Conservation (phyloP, 768 basidiomycete genomes). For the Megacollybia marginata region DNA sequence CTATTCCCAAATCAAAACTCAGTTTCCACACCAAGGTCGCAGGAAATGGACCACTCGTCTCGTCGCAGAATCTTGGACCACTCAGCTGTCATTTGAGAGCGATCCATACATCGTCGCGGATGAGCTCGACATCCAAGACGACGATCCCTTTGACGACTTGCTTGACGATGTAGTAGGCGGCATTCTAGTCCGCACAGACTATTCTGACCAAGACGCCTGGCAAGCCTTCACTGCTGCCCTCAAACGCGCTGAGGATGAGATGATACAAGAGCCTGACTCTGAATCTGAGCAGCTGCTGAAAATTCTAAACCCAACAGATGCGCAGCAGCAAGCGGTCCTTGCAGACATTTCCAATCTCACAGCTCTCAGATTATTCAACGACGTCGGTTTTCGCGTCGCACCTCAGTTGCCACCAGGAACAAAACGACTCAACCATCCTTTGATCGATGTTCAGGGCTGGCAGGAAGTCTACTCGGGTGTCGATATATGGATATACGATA, state of each 20-base stretch:
- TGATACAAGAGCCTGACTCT: background rate
- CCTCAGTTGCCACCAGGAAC: slow-evolving; percentile 38
- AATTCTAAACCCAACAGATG: slow-evolving; percentile 38
- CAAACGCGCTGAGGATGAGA: slow-evolving; percentile 48
- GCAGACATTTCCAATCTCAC: slow-evolving; percentile 53
- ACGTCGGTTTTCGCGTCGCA: slow-evolving; percentile 55
- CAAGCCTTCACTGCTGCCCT: slow-evolving; percentile 41
- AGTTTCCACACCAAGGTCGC: slow-evolving; percentile 45
- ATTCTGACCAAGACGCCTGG: slow-evolving; percentile 63
- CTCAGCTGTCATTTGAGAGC: slow-evolving; percentile 2
- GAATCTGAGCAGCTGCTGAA: slow-evolving; percentile 34
- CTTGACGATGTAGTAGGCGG: slow-evolving; percentile 45
- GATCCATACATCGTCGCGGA: too few relatives aligned
- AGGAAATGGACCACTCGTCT: slow-evolving; percentile 48
- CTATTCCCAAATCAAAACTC: slow-evolving; percentile 37
- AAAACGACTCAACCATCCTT: slow-evolving; percentile 42
- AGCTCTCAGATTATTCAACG: slow-evolving; percentile 63
- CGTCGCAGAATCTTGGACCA: slow-evolving; percentile 42
- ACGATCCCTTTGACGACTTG: slow-evolving; percentile 47
- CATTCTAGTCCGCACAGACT: slow-evolving; percentile 69
- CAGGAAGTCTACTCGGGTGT: slow-evolving; percentile 70
- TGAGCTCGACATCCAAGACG: slow-evolving; percentile 21
- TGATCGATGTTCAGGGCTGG: slow-evolving; percentile 57
- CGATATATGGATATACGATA: slow-evolving; percentile 71
- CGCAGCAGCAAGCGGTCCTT: slow-evolving; percentile 34